Percentiles rank a stretch among this genome's conserved stretches.
Evolutionary conservation across 176 grass and related monocot genomes (phyloP).

Genomic region (Oryza officinalis): DNA sequence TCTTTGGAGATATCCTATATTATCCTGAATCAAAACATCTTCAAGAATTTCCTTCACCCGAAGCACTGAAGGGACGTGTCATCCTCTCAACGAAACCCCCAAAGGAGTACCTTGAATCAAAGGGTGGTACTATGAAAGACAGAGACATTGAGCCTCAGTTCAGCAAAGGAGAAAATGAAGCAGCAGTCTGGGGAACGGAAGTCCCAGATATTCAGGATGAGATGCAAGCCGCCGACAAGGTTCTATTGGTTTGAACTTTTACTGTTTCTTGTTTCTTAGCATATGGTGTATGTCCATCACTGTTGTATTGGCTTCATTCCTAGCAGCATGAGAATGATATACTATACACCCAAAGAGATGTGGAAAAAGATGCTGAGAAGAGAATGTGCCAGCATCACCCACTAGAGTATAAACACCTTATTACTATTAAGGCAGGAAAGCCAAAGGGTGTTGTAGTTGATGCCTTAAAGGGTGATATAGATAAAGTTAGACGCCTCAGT

Average conservation of each 20-base stretch:
- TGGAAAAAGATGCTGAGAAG: conserved; percentile 42
- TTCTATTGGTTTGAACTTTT: conserved; percentile 12
- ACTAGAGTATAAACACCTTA: conserved; percentile 78
- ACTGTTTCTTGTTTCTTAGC: conserved; percentile 8
- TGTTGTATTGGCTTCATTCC: conserved; percentile 26
- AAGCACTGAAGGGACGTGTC: conserved; percentile 70
- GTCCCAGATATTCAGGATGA: conserved; percentile 69
- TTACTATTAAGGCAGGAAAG: conserved; percentile 88
- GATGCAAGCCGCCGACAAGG: conserved; percentile 56
- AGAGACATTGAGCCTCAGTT: conserved; percentile 34
- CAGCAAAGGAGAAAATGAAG: conserved; percentile 58
- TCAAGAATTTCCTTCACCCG: conserved; percentile 93
- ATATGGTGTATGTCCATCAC: neutral
- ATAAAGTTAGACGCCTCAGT: conserved; percentile 91
- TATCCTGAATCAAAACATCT: conserved; percentile 76
- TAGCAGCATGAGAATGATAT: conserved; percentile 48
- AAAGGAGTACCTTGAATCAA: conserved; percentile 86
- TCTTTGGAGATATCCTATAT: conserved; percentile 85
- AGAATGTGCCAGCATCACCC: conserved; percentile 34
- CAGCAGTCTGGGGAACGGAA: conserved; percentile 74
- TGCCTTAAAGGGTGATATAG: conserved; percentile 68
- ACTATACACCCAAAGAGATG: conserved; percentile 33
- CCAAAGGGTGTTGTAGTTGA: conserved; percentile 71
- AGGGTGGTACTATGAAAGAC: conserved; percentile 51
- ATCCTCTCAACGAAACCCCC: conserved; percentile 94